These are phyloP conservation scores for Lobosporangium transversale DNA, from an alignment of 192 early-diverging fungal species.

Conservation along the genomic window DNA sequence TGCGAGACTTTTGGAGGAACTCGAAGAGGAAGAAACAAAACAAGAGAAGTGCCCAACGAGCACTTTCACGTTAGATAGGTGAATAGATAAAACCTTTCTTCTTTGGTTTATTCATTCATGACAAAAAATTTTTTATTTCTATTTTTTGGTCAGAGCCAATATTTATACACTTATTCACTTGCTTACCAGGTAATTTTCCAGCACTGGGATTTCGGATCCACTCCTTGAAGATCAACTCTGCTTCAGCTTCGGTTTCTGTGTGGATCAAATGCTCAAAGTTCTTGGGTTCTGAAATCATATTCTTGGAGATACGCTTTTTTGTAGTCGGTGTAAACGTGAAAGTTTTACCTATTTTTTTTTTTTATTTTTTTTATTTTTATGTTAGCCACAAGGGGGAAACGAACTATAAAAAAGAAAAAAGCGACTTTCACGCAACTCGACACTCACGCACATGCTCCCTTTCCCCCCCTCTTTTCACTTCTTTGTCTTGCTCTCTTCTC, in stretches of 20 bases:
- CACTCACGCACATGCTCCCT: neutral
- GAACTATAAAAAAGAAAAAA: too few species aligned
- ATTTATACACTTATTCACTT: neutral
- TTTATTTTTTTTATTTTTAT: neutral
- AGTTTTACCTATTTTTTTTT: conserved; percentile 30
- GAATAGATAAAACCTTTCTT: too few species aligned
- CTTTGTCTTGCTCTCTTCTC: neutral
- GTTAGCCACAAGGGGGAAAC: too few species aligned
- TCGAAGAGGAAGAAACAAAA: conserved; percentile 21
- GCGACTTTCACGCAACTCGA: neutral
- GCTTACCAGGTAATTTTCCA: conserved; percentile 57
- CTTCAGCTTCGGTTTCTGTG: conserved; percentile 52
- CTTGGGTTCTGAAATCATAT: conserved; percentile 53
- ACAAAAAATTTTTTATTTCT: neutral
- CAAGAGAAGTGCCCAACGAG: neutral
- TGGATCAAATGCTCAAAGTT: conserved; percentile 58
- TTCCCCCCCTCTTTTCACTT: neutral
- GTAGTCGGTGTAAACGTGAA: conserved; percentile 34
- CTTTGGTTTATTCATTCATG: too few species aligned
- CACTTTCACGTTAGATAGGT: conserved; percentile 10
- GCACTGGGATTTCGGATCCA: conserved; percentile 46
- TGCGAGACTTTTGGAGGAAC: conserved; percentile 53
- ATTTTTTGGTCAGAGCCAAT: neutral
- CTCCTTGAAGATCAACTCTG: conserved; percentile 47
- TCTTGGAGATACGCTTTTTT: conserved; percentile 50